phyloP scores from a whole-genome alignment of 805 yeast genomes.

The Yamadazyma paraphyllophila region DNA sequence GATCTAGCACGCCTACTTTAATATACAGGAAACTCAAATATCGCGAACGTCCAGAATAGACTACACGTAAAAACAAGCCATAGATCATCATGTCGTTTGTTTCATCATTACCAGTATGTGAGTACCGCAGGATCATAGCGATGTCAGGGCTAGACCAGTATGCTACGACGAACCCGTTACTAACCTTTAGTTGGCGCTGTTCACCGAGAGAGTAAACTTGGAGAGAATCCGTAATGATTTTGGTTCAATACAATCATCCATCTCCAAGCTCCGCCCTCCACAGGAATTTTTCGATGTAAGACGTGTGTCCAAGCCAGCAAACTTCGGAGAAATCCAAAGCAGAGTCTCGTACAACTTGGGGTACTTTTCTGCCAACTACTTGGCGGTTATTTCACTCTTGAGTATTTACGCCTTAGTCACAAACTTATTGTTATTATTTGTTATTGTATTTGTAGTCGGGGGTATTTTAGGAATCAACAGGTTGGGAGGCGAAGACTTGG shows the following conservation, averaged over 20 bases:
- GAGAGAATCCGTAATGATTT: slow-evolving; percentile 46
- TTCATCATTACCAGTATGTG: slow-evolving; percentile 39
- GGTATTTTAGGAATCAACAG: slow-evolving; percentile 79
- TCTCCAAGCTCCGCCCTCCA: slow-evolving; percentile 78
- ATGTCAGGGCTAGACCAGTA: slow-evolving; percentile 5
- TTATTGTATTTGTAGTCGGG: slow-evolving; percentile 63
- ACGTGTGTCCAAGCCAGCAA: slow-evolving; percentile 85
- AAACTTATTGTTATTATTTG: slow-evolving; percentile 80
- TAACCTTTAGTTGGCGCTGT: slow-evolving; percentile 13
- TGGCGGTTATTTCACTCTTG: slow-evolving; percentile 65
- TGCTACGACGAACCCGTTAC: neutral
- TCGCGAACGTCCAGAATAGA: slow-evolving; percentile 6
- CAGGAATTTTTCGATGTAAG: slow-evolving; percentile 92
- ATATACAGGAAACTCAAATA: neutral
- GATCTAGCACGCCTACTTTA: too few relatives aligned
- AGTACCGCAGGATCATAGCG: too few relatives aligned
- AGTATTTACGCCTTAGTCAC: slow-evolving; percentile 85
- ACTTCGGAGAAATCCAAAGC: slow-evolving; percentile 84
- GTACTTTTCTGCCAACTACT: slow-evolving; percentile 85
- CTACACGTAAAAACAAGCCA: slow-evolving; percentile 14
- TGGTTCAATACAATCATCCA: slow-evolving; percentile 54
- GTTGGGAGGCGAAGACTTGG: slow-evolving; percentile 81
- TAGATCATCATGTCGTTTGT: slow-evolving; percentile 28
- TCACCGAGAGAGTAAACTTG: slow-evolving; percentile 20
- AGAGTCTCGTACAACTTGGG: slow-evolving; percentile 85